Evolutionary conservation across 2,329 filamentous ascomycete species (phyloP).

Genomic region (Phialocephala sp.): DNA sequence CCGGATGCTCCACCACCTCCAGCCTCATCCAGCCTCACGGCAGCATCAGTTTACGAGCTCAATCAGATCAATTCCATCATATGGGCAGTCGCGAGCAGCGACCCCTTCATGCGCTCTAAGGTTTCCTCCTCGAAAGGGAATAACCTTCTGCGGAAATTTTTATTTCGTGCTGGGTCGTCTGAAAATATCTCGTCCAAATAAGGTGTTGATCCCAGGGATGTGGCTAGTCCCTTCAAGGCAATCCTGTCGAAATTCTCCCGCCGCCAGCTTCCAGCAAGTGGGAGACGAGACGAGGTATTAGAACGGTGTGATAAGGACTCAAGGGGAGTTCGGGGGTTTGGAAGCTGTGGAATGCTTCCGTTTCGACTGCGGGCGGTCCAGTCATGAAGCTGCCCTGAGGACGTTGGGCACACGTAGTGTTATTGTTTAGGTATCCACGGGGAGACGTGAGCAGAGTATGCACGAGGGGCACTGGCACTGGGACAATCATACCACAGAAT

Average conservation of each 20-base stretch:
- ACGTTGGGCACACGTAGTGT: conserved; percentile 11
- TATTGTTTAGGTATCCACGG: conserved; percentile 10
- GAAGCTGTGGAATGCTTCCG: conserved; percentile 9
- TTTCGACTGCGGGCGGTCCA: conserved; percentile 8
- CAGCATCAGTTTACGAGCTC: conserved; percentile 16
- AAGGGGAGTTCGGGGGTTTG: conserved; percentile 4
- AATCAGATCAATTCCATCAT: conserved; percentile 32
- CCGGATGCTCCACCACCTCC: neutral
- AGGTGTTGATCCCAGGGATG: conserved; percentile 28
- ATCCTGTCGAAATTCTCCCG: conserved; percentile 35
- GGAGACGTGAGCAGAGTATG: conserved; percentile 1
- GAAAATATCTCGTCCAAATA: conserved; percentile 33
- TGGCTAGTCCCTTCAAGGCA: conserved; percentile 28
- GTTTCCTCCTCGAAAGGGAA: conserved; percentile 8
- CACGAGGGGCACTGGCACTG: neutral
- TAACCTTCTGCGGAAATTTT: conserved; percentile 18
- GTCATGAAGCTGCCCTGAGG: conserved; percentile 18
- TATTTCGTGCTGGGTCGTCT: conserved; percentile 3
- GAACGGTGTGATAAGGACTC: conserved; percentile 19
- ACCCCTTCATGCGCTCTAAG: conserved; percentile 24
- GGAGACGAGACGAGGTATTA: conserved; percentile 35
- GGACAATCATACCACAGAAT: conserved; percentile 3
- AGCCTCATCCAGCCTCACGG: conserved; percentile 8
- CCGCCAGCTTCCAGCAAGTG: conserved; percentile 36
- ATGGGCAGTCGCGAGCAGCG: conserved; percentile 30